Percentiles rank a stretch among this genome's conserved stretches.
These are phyloP conservation scores for Orbilia oligospora DNA, from an alignment of 2,329 filamentous ascomycete species.

Conservation along the genomic window DNA sequence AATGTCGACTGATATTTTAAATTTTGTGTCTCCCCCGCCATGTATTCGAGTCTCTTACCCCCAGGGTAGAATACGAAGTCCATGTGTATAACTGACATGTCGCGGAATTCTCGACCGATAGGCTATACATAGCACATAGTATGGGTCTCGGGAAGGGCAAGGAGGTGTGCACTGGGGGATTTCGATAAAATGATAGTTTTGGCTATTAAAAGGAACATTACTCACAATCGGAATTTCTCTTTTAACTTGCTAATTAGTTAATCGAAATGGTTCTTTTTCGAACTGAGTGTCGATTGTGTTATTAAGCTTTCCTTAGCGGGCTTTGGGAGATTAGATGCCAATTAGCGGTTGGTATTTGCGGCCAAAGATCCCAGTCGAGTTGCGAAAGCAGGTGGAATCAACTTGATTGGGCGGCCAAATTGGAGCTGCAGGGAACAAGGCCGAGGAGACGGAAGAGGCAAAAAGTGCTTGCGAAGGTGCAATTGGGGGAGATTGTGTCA, in stretches of 20 bases:
- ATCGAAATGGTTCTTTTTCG: not conserved
- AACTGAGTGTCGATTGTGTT: not conserved
- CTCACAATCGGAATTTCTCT: conserved; percentile 39
- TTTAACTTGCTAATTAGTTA: not conserved
- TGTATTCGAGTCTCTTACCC: not conserved
- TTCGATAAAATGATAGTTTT: conserved; percentile 1
- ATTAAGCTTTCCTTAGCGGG: conserved; percentile 18
- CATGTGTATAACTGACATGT: not conserved
- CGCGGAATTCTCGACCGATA: conserved; percentile 24
- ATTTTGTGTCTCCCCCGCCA: not conserved
- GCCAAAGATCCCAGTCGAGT: conserved; percentile 35
- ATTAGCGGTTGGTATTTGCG: conserved; percentile 28
- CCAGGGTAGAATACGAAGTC: too few relatives aligned
- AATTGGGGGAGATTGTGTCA: conserved; percentile 25
- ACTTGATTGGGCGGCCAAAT: conserved; percentile 40
- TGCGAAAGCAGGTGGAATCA: conserved; percentile 23
- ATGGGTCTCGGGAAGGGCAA: conserved; percentile 5
- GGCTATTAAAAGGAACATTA: conserved; percentile 33
- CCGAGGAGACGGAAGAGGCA: conserved; percentile 35
- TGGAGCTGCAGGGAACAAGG: conserved; percentile 24
- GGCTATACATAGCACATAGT: too few relatives aligned
- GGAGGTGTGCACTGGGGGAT: too few relatives aligned
- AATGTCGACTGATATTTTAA: conserved; percentile 13
- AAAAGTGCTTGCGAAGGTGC: conserved; percentile 19
- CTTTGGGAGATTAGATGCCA: conserved; percentile 44